Evolutionary conservation across 768 basidiomycete species (phyloP).

Genomic region (Leucocoprinus leucothites): DNA sequence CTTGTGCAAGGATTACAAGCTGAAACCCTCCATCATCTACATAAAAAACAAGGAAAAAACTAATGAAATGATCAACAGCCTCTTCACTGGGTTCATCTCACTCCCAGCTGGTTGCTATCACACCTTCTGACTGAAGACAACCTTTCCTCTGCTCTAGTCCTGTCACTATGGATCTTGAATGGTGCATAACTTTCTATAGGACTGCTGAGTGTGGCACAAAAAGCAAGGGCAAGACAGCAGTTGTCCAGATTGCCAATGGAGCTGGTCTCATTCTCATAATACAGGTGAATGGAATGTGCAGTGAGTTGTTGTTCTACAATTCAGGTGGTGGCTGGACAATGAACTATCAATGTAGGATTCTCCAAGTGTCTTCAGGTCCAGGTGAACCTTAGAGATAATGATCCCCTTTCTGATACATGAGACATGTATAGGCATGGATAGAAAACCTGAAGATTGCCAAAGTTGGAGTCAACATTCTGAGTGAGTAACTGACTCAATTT

Average conservation of each 20-base stretch:
- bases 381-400: background rate
- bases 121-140: no score
- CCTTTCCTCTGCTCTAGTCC: no score
- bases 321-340: background rate
- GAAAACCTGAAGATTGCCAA: slow-evolving; percentile 28
- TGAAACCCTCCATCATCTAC: slow-evolving; percentile 23
- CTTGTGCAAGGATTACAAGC: slow-evolving; percentile 26
- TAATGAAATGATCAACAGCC: slow-evolving; percentile 25
- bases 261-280: slow-evolving; percentile 28
- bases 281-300: slow-evolving; percentile 26
- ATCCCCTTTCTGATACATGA: background rate
- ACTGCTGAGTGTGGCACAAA: background rate
- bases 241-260: slow-evolving; percentile 30
- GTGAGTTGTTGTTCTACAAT: slow-evolving; percentile 19
- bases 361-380: slow-evolving; percentile 24
- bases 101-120: no score
- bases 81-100: slow-evolving; percentile 21
- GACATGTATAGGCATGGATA: slow-evolving; percentile 22
- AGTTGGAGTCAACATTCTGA: slow-evolving; percentile 31
- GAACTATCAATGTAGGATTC: slow-evolving; percentile 22
- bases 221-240: slow-evolving; percentile 22
- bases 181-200: slow-evolving; percentile 21
- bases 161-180: slow-evolving; percentile 32
- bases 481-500: slow-evolving; percentile 16
- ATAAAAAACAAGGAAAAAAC: slow-evolving; percentile 26